Base-by-base conservation (phyloP, 78 protist genomes). In the Pelomyxa schiedti region DNA sequence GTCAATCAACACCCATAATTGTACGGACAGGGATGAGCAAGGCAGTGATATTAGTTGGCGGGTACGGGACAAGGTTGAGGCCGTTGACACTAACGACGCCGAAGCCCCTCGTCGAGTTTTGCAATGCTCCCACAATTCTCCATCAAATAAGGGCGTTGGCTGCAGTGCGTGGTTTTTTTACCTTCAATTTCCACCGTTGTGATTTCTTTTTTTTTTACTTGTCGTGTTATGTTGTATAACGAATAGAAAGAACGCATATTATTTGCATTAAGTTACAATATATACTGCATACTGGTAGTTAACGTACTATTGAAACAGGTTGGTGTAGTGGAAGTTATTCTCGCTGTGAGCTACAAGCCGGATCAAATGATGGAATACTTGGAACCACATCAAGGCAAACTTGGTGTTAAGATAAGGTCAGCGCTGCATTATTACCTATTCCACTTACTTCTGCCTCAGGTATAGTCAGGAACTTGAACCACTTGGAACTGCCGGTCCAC, bases 401-500 rank as follows among this genome's bases (percentile, higher is more conserved):
- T 66, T 36, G 70, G 70, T 36, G 70, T 66, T 9, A 29, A 66
- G 30, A 8, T 66, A 8, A n/a, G 16, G 24, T 66, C 24, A n/a
- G 24, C 70, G 65, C 70, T 30, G 70, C 64, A 8, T n/a, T 36
- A 9, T 36, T n/a, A 8, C 29, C 30, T 36, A 16, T 47, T 16
- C 58, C 58, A 47, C 58, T 16, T 16, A 16, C 16, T 16, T 16
- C 58, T 24, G 32, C 58, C 16, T 16, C 58, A 16, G 58, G 16
- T 47, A 16, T 24, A 47, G 58, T 47, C 88, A 47, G 4, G 98
- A 94, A 69, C 42, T 66, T 0, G 83, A 69, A 74, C 97, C 97
- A 29, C 68, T 95, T 41, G 98, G 98, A 9, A 95, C 97, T 0
- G 97, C 96, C n/a, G 98, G 98, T 1, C 98, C 98, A 35, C 74